Conservation (phyloP, 768 basidiomycete genomes). For the Termitomyces sp. region DNA sequence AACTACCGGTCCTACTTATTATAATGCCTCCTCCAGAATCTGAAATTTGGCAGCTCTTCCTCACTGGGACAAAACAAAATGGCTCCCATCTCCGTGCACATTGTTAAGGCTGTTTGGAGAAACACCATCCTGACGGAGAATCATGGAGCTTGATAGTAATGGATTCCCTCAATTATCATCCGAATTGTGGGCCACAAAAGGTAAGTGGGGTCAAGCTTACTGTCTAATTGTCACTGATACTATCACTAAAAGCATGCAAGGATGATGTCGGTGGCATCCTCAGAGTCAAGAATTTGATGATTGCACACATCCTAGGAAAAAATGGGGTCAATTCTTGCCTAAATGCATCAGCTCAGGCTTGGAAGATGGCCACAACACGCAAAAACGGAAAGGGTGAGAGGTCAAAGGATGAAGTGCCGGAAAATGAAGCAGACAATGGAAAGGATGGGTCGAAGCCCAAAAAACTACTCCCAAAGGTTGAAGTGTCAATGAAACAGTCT, state of each 20-base stretch:
- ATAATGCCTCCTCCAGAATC: neutral
- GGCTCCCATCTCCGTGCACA: constrained; percentile 1
- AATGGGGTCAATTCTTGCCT: constrained; percentile 12
- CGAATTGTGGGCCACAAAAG: neutral
- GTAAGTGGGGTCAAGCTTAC: neutral
- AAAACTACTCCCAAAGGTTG: too few relatives aligned
- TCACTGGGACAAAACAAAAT: neutral
- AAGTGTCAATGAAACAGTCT: too few relatives aligned
- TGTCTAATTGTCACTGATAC: neutral
- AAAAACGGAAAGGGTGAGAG: neutral
- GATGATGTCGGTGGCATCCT: constrained; percentile 13
- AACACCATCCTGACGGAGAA: neutral
- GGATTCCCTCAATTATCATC: neutral
- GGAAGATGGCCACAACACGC: neutral
- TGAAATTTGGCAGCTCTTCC: neutral
- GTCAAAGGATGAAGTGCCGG: neutral
- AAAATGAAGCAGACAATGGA: too few relatives aligned
- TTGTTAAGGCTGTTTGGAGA: neutral
- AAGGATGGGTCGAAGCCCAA: too few relatives aligned
- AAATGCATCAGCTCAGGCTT: constrained; percentile 1
- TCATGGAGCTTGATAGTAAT: constrained; percentile 1
- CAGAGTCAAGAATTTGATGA: constrained; percentile 20
- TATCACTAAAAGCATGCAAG: constrained; percentile 13
- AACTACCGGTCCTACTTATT: neutral
- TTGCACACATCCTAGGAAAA: constrained; percentile 19